These are phyloP conservation scores for Globisporangium rhizosaccharum DNA, from an alignment of 352 stramenopile genomes.

Conservation along the genomic window DNA sequence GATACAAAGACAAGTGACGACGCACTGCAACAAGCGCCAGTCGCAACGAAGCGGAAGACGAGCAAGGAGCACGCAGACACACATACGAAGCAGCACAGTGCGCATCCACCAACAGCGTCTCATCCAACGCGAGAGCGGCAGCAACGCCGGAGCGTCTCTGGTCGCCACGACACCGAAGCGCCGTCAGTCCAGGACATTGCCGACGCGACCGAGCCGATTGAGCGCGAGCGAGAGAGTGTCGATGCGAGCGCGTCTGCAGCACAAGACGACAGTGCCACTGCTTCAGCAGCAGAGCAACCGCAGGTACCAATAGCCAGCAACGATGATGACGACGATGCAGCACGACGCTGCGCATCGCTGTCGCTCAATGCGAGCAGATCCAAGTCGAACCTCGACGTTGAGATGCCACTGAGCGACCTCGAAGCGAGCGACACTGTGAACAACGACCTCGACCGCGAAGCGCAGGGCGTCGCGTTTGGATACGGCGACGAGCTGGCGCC, in stretches of 20 bases:
- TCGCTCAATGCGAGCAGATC: constrained; percentile 1
- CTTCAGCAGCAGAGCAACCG: not conserved
- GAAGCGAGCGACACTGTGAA: constrained; percentile 15
- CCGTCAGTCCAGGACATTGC: no score
- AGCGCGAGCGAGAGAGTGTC: no score
- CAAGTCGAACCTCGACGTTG: constrained; percentile 6
- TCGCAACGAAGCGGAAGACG: no score
- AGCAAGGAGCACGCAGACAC: no score
- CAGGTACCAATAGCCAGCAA: not conserved
- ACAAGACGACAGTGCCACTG: not conserved
- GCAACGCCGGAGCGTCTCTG: no score
- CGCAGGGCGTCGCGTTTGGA: constrained; percentile 33
- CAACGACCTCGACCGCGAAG: constrained; percentile 18
- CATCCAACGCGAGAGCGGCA: no score
- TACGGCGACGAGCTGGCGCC: constrained; percentile 28
- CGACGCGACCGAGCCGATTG: no score
- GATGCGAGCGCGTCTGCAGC: no score
- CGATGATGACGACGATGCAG: not conserved
- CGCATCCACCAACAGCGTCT: no score
- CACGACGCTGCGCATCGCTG: not conserved
- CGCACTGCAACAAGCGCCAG: no score
- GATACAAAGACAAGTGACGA: constrained; percentile 1
- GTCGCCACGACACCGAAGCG: no score
- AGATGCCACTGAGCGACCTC: not conserved
- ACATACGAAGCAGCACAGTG: no score